A percentile compares a stretch with the other conserved stretches of the same genome.
These are phyloP conservation scores for Talaromyces atroroseus DNA, from an alignment of 2,329 filamentous ascomycete genomes.

Conservation along the genomic window DNA sequence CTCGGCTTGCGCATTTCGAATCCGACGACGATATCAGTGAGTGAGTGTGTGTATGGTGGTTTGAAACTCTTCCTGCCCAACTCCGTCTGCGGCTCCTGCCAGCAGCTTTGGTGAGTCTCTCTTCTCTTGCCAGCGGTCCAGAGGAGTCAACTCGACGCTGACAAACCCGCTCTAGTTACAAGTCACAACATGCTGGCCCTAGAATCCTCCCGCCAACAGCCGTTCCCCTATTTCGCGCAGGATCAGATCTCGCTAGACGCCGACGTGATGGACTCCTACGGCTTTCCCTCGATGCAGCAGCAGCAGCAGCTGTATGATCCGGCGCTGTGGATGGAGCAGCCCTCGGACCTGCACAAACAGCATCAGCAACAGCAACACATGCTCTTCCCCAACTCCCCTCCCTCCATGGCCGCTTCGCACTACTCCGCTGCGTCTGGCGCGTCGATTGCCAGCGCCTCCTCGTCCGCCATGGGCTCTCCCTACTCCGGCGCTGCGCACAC, in stretches of 20 bases:
- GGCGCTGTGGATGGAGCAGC: conserved; percentile 20
- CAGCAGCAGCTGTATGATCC: conserved; percentile 16
- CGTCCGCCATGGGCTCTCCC: conserved; percentile 63
- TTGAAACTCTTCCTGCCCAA: too few species aligned
- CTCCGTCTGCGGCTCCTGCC: neutral
- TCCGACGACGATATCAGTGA: too few species aligned
- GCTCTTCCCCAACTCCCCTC: conserved; percentile 27
- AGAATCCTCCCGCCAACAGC: conserved; percentile 27
- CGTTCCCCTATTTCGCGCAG: conserved; percentile 24
- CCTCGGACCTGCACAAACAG: conserved; percentile 22
- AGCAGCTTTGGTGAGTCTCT: neutral
- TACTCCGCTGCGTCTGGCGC: conserved; percentile 49
- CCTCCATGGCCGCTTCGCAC: conserved; percentile 27
- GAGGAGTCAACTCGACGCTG: neutral
- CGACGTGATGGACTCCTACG: conserved; percentile 25
- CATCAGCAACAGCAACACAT: conserved; percentile 12
- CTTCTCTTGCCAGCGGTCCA: neutral
- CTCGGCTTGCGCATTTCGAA: neutral
- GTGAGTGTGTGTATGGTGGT: too few species aligned
- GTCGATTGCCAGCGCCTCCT: conserved; percentile 54
- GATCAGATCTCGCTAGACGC: conserved; percentile 28
- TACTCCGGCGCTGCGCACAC: conserved; percentile 57
- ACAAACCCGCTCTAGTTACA: too few species aligned
- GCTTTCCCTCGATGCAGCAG: conserved; percentile 23
- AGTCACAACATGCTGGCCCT: conserved; percentile 26